Conservation (phyloP, 768 basidiomycete genomes). For the Phlebiopsis gigantea region DNA sequence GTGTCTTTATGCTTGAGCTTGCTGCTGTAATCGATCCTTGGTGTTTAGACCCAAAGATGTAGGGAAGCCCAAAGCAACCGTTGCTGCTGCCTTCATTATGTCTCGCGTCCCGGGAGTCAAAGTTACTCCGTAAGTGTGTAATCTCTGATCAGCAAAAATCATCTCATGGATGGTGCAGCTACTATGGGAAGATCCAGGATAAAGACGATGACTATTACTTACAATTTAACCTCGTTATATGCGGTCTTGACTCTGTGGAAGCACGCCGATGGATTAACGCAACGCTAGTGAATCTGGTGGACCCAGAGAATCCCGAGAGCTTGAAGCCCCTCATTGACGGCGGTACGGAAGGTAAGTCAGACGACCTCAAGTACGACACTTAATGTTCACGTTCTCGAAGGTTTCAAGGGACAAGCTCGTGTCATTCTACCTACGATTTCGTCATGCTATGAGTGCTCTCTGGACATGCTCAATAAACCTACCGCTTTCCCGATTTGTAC, state of each 20-base stretch:
- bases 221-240: conserved; percentile 96
- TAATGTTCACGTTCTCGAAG: conserved; percentile 33
- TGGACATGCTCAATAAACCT: conserved; percentile 97
- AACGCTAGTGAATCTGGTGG: conserved; percentile 91
- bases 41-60: conserved; percentile 75
- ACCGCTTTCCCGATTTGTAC: conserved; percentile 98
- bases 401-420: conserved; percentile 97
- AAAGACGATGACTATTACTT: conserved; percentile 92
- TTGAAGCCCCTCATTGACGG: conserved; percentile 97
- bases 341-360: conserved; percentile 82
- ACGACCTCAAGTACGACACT: neutral
- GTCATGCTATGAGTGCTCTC: conserved; percentile 96
- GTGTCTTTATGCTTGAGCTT: conserved; percentile 10
- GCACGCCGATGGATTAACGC: conserved; percentile 99
- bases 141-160: neutral
- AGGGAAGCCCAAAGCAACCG: conserved; percentile 88
- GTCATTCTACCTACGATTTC: conserved; percentile 94
- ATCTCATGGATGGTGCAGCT: conserved; percentile 42
- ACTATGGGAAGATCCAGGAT: conserved; percentile 97
- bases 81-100: conserved; percentile 97
- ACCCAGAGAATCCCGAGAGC: conserved; percentile 88
- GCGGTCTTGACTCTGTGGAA: conserved; percentile 95
- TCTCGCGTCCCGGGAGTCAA: conserved; percentile 91
- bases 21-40: neutral
- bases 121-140: conserved; percentile 80